Evolutionary conservation across 805 yeast genomes (phyloP).

Genomic region (Saccharomyces jurei): DNA sequence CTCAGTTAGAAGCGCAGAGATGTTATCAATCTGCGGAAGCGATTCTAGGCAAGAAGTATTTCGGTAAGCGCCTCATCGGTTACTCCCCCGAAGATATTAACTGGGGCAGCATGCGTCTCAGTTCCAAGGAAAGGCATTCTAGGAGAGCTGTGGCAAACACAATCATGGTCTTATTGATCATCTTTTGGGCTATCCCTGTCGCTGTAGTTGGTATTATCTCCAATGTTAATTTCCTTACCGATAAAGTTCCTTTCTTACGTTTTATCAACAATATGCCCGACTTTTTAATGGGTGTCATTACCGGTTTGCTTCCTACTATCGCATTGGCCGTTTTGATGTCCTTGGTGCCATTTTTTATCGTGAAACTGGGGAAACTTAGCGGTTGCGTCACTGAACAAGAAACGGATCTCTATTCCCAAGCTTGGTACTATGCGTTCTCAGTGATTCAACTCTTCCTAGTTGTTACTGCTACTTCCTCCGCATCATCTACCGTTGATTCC

Average conservation of each 20-base stretch:
- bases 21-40: constrained; percentile 78
- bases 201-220: constrained; percentile 96
- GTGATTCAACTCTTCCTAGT: constrained; percentile 85
- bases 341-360: constrained; percentile 76
- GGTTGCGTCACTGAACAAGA: constrained; percentile 68
- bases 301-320: constrained; percentile 81
- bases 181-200: constrained; percentile 95
- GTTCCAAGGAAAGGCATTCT: constrained; percentile 47
- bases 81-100: constrained; percentile 73
- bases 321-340: constrained; percentile 77
- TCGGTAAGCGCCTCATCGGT: constrained; percentile 45
- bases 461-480: constrained; percentile 73
- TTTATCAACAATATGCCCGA: constrained; percentile 71
- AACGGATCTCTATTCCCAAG: constrained; percentile 75
- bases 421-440: constrained; percentile 85
- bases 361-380: constrained; percentile 62
- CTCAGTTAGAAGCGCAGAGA: constrained; percentile 80
- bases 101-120: constrained; percentile 68
- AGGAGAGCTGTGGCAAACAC: constrained; percentile 54
- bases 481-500: constrained; percentile 64
- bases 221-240: constrained; percentile 67
- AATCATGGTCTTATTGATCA: constrained; percentile 56
- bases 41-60: constrained; percentile 37
- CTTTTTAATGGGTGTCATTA: constrained; percentile 68
- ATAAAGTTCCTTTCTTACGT: constrained; percentile 61